Evolutionary conservation across 176 grass and related monocot species (phyloP).

Genomic region (Pontederia crassipes): DNA sequence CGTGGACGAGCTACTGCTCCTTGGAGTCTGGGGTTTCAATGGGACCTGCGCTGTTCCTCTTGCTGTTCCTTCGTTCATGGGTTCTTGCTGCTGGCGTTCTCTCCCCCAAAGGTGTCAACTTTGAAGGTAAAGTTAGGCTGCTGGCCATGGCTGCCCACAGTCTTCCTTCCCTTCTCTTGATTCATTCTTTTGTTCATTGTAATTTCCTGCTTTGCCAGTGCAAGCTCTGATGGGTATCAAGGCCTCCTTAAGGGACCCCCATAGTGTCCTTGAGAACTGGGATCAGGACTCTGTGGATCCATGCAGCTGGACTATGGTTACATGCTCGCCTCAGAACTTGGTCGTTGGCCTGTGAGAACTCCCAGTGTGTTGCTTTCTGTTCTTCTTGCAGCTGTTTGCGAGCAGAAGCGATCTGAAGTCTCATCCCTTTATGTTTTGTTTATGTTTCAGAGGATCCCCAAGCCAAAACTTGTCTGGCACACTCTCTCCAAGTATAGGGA

Average conservation of each 20-base stretch:
- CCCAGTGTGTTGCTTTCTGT: background rate
- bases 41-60: conserved; percentile 18
- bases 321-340: conserved; percentile 43
- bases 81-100: conserved; percentile 38
- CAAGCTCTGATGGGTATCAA: conserved; percentile 80
- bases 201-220: conserved; percentile 31
- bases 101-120: conserved; percentile 87
- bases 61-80: conserved; percentile 25
- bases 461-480: conserved; percentile 68
- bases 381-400: background rate
- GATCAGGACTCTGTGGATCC: conserved; percentile 81
- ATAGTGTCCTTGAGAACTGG: conserved; percentile 69
- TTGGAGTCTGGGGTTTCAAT: conserved; percentile 23
- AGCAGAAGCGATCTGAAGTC: background rate
- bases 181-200: background rate
- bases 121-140: conserved; percentile 52
- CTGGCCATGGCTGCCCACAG: background rate
- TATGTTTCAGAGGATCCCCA: conserved; percentile 43
- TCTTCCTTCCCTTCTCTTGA: background rate
- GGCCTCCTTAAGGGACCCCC: conserved; percentile 65
- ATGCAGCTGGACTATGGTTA: conserved; percentile 74
- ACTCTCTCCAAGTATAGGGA: conserved; percentile 61
- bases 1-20: conserved; percentile 12
- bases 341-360: conserved; percentile 56
- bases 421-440: background rate